Conservation (phyloP, 78 protist genomes). For the Chrysochromulina tobinii region DNA sequence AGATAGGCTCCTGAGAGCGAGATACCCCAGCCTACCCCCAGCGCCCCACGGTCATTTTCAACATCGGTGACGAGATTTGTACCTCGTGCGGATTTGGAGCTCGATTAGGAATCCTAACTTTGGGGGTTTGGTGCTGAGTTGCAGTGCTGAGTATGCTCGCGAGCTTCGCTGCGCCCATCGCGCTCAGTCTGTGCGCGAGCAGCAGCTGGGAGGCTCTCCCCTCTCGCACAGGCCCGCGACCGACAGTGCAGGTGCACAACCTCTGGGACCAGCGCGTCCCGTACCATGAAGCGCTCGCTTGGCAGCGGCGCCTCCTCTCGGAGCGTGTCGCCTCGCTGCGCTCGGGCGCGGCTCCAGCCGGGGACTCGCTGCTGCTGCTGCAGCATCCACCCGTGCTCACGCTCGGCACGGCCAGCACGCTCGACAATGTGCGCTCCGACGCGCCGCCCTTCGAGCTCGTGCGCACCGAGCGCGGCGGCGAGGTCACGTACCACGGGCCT, state of each 20-base stretch:
- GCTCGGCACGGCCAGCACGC: neutral
- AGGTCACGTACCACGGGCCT: constrained; percentile 39
- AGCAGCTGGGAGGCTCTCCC: too few relatives aligned
- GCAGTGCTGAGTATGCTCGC: too few relatives aligned
- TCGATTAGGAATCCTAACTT: too few relatives aligned
- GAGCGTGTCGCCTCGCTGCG: neutral
- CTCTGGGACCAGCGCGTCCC: neutral
- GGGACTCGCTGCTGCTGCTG: neutral
- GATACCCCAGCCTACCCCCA: too few relatives aligned
- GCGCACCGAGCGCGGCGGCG: constrained; percentile 28
- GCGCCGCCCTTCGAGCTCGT: neutral
- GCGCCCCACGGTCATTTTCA: too few relatives aligned
- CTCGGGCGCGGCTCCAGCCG: neutral
- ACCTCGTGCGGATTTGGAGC: too few relatives aligned
- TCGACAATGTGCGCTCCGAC: neutral
- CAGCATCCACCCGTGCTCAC: constrained; percentile 12
- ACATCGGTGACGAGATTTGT: too few relatives aligned
- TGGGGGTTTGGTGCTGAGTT: too few relatives aligned
- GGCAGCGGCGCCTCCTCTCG: neutral
- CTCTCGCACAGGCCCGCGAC: too few relatives aligned
- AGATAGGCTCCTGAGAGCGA: too few relatives aligned
- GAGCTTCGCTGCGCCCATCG: too few relatives aligned
- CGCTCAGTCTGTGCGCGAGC: too few relatives aligned
- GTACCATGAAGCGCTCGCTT: neutral
- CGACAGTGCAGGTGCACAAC: neutral